phyloP scores from a whole-genome alignment of 179 eudicot genomes.

The Drosera spatulata region DNA sequence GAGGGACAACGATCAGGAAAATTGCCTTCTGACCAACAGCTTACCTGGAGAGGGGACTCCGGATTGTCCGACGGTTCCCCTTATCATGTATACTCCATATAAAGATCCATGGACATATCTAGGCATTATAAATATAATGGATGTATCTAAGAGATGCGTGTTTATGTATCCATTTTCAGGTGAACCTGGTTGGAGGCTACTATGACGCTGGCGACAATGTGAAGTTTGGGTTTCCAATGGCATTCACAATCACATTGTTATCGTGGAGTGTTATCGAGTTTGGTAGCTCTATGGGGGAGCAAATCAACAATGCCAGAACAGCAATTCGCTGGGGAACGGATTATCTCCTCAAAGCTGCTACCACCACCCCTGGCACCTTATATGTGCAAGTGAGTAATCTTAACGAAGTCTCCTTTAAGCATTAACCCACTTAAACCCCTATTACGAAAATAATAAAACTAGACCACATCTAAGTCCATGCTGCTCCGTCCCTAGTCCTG shows the following conservation, averaged over 20 bases:
- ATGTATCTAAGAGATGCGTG: neutral
- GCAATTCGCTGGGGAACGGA: constrained; percentile 77
- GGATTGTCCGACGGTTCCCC: constrained; percentile 74
- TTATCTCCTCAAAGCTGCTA: constrained; percentile 79
- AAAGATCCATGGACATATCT: neutral
- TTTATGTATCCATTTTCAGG: constrained; percentile 22
- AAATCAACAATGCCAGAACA: constrained; percentile 42
- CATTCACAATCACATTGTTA: constrained; percentile 63
- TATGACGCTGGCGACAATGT: constrained; percentile 92
- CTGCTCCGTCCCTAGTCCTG: no score
- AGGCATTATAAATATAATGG: no score
- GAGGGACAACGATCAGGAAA: constrained; percentile 87
- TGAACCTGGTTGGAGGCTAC: constrained; percentile 73
- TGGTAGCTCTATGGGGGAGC: constrained; percentile 50
- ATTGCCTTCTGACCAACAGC: constrained; percentile 49
- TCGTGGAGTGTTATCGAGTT: constrained; percentile 81
- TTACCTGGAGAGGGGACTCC: constrained; percentile 70
- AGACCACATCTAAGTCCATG: no score
- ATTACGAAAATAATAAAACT: no score
- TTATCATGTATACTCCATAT: constrained; percentile 26
- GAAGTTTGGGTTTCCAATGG: constrained; percentile 88
- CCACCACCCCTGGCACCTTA: constrained; percentile 52
- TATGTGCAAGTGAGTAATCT: constrained; percentile 61
- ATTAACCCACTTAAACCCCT: no score
- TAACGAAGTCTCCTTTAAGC: neutral